phyloP scores from a whole-genome alignment of 306 rosid species.

The Gynostemma pentaphyllum region DNA sequence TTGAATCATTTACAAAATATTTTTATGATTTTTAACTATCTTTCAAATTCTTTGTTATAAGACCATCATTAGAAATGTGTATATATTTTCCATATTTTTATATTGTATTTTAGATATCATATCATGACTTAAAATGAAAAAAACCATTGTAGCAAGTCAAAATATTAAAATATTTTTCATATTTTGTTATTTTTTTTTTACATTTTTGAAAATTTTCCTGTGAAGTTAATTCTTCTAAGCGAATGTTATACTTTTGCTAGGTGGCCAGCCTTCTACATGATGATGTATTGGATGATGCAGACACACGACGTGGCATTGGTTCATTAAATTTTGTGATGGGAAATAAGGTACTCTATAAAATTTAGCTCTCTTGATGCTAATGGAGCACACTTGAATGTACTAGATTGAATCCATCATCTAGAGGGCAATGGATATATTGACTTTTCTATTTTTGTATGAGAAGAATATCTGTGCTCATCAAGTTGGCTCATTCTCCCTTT shows the following conservation, averaged over 20 bases:
- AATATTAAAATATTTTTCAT: neutral
- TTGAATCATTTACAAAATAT: neutral
- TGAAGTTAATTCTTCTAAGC: neutral
- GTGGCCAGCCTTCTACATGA: slow-evolving; percentile 99
- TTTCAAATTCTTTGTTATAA: neutral
- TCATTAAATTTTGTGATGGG: slow-evolving; percentile 85
- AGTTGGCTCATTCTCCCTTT: slow-evolving; percentile 8
- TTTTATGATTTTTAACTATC: neutral
- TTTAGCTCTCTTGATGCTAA: neutral
- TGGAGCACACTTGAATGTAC: neutral
- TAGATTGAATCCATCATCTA: neutral
- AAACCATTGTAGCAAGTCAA: neutral
- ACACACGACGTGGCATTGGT: slow-evolving; percentile 83
- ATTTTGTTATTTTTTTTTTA: neutral
- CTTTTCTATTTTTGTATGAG: neutral
- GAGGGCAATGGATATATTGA: neutral
- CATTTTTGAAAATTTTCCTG: neutral
- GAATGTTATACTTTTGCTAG: slow-evolving; percentile 20
- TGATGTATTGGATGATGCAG: slow-evolving; percentile 97
- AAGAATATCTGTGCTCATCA: neutral
- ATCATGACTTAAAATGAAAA: neutral
- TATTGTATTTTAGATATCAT: neutral
- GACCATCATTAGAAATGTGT: neutral
- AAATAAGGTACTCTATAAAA: slow-evolving; percentile 50
- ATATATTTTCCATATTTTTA: neutral